These are phyloP conservation scores for Symbiotaphrina buchneri DNA, from an alignment of 495 filamentous ascomycete genomes.

Conservation along the genomic window DNA sequence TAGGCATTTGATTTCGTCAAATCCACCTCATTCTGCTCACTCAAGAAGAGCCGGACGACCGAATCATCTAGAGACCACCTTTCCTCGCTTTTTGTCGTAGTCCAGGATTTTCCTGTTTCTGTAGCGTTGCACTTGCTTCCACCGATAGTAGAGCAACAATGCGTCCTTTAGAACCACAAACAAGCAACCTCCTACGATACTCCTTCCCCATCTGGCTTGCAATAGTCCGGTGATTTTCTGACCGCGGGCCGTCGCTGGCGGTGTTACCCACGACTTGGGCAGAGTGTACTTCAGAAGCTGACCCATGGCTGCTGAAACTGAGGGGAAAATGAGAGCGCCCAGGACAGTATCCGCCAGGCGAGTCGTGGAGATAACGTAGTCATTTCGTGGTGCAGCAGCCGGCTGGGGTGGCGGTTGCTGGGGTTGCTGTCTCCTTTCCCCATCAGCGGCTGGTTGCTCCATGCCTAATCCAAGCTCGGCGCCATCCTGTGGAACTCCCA, in stretches of 20 bases:
- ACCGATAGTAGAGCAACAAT: conserved; percentile 50
- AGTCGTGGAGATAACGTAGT: conserved; percentile 26
- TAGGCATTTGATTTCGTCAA: not conserved
- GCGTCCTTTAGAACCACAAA: conserved; percentile 62
- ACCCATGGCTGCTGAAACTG: conserved; percentile 40
- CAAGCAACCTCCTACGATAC: conserved; percentile 55
- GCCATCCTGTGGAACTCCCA: conserved; percentile 5
- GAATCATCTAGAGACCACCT: not conserved
- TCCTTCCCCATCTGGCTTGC: conserved; percentile 57
- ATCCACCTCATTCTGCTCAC: no score
- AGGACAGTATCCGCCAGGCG: conserved; percentile 30
- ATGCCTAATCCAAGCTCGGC: not conserved
- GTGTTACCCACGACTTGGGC: conserved; percentile 37
- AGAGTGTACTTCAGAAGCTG: conserved; percentile 37
- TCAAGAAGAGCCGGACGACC: not conserved
- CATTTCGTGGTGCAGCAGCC: conserved; percentile 9
- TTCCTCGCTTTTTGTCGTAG: conserved; percentile 17
- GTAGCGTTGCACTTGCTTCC: conserved; percentile 46
- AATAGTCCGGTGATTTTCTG: conserved; percentile 29
- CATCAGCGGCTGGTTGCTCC: not conserved
- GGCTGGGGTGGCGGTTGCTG: conserved; percentile 4
- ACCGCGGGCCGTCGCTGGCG: conserved; percentile 9
- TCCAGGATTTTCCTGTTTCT: conserved; percentile 42
- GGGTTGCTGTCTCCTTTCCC: not conserved
- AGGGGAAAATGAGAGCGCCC: conserved; percentile 39